phyloP scores from a whole-genome alignment of 2,329 filamentous ascomycete genomes.

The Cyphellophora attinorum region DNA sequence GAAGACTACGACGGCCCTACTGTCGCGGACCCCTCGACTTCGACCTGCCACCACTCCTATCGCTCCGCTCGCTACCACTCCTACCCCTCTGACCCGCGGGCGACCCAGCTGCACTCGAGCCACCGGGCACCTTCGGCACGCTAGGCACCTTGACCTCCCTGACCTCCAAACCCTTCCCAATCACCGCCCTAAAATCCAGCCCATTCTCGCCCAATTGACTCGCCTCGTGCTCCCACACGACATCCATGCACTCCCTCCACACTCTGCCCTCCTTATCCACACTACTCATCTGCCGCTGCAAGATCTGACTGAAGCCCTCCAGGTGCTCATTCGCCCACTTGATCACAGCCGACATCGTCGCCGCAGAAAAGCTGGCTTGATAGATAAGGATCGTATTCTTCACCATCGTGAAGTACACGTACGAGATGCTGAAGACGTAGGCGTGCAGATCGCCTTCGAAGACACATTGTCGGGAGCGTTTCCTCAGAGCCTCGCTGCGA shows the following conservation, averaged over 20 bases:
- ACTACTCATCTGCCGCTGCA: slow-evolving; percentile 77
- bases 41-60: slow-evolving; percentile 4
- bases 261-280: slow-evolving; percentile 65
- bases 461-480: slow-evolving; percentile 78
- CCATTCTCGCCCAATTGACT: slow-evolving; percentile 74
- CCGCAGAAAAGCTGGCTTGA: slow-evolving; percentile 72
- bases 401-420: slow-evolving; percentile 89
- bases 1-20: no score
- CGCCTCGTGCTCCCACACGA: slow-evolving; percentile 66
- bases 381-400: slow-evolving; percentile 87
- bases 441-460: slow-evolving; percentile 89
- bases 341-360: slow-evolving; percentile 87
- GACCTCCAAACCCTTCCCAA: slow-evolving; percentile 47
- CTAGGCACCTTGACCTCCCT: slow-evolving; percentile 6
- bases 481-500: slow-evolving; percentile 66
- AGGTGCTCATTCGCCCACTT: slow-evolving; percentile 97
- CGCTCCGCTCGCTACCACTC: background rate
- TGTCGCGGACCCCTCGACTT: no score
- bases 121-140: no score
- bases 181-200: slow-evolving; percentile 76
- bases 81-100: background rate
- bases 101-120: slow-evolving; percentile 1
- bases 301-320: slow-evolving; percentile 76
- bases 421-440: slow-evolving; percentile 90
- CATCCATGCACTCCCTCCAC: slow-evolving; percentile 75